Evolutionary conservation across 2,329 filamentous ascomycete genomes (phyloP).

Genomic region (Zasmidium angulare): DNA sequence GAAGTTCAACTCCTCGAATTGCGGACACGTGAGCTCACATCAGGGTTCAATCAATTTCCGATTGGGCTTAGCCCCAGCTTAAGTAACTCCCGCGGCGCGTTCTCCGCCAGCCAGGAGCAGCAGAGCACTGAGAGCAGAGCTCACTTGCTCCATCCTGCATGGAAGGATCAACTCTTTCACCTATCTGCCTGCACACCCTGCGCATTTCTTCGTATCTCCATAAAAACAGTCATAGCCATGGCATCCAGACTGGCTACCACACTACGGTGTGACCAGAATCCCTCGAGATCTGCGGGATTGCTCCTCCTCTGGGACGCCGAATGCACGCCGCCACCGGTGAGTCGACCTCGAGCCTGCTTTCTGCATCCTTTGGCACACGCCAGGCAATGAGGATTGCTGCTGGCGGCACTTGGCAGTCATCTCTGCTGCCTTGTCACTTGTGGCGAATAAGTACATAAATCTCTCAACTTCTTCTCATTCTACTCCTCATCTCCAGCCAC

Average conservation of each 20-base stretch:
- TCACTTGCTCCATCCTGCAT: not conserved
- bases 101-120: not conserved
- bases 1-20: not conserved
- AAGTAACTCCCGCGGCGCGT: not conserved
- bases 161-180: not conserved
- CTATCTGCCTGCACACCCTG: not conserved
- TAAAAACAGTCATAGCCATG: not conserved
- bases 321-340: not conserved
- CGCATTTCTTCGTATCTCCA: not conserved
- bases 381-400: not conserved
- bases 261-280: not conserved
- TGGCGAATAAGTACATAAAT: not conserved
- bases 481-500: not conserved
- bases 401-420: not conserved
- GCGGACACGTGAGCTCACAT: conserved; percentile 2
- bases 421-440: not conserved
- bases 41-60: conserved; percentile 4
- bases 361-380: not conserved
- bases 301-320: not conserved
- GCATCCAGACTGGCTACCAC: not conserved
- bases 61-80: not conserved
- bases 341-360: not conserved
- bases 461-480: not conserved
- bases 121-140: not conserved
- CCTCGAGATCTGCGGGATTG: not conserved